Evolutionary conservation across 2,329 filamentous ascomycete genomes (phyloP).

Genomic region (Pseudogymnoascus sp.): DNA sequence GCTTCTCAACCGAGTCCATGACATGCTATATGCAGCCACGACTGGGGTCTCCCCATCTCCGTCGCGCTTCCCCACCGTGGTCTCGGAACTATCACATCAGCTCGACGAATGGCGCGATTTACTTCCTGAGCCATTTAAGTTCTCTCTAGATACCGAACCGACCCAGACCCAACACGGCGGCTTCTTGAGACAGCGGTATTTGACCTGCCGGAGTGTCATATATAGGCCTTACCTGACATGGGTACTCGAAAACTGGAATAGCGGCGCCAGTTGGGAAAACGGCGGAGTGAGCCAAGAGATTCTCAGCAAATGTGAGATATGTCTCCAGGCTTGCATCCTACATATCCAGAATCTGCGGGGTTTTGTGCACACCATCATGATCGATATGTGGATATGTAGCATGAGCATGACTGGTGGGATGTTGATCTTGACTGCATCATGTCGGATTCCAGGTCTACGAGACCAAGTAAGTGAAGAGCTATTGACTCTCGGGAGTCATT

Average conservation of each 20-base stretch:
- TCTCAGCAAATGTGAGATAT: constrained; percentile 38
- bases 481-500: constrained; percentile 36
- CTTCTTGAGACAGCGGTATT: constrained; percentile 45
- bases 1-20: constrained; percentile 42
- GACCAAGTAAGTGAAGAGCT: constrained; percentile 37
- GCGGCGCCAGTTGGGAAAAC: constrained; percentile 2
- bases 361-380: constrained; percentile 45
- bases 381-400: constrained; percentile 51
- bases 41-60: constrained; percentile 41
- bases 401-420: constrained; percentile 46
- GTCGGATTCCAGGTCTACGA: constrained; percentile 35
- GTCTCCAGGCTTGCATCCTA: constrained; percentile 42
- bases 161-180: constrained; percentile 39
- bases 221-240: constrained; percentile 47
- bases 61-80: constrained; percentile 41
- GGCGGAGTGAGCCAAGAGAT: constrained; percentile 29
- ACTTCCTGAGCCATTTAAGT: constrained; percentile 38
- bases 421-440: constrained; percentile 43
- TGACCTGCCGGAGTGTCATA: constrained; percentile 48
- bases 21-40: constrained; percentile 43
- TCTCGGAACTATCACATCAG: constrained; percentile 44
- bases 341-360: constrained; percentile 44
- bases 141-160: constrained; percentile 32
- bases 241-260: constrained; percentile 31
- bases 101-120: constrained; percentile 45